phyloP scores from a whole-genome alignment of 169 alveolate species.

The Plasmodium ovale region DNA sequence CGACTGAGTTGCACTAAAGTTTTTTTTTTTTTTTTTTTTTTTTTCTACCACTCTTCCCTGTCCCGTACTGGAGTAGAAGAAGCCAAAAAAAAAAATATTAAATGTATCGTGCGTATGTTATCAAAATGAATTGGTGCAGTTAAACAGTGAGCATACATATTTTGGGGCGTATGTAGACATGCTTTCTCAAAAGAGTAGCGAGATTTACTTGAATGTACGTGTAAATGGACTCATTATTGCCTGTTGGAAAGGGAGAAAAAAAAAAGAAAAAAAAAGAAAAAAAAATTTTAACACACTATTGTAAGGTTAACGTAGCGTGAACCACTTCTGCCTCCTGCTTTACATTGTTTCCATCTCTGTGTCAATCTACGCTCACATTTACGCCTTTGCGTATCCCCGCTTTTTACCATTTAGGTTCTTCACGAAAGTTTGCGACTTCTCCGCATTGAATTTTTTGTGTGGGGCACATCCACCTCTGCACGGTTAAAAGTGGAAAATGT shows the following conservation, averaged over 20 bases:
- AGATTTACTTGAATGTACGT: conserved; percentile 50
- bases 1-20: background rate
- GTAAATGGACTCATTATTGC: conserved; percentile 56
- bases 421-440: conserved; percentile 83
- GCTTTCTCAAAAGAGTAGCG: background rate
- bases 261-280: background rate
- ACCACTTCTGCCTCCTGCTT: background rate
- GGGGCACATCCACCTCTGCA: conserved; percentile 90
- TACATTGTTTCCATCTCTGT: background rate
- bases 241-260: too few species aligned
- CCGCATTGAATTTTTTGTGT: conserved; percentile 89
- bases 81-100: background rate
- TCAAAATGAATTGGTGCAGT: background rate
- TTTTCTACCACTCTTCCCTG: conserved; percentile 68
- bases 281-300: background rate
- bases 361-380: background rate
- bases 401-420: conserved; percentile 46
- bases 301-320: background rate
- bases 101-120: background rate
- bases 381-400: background rate
- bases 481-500: background rate
- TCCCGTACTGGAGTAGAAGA: conserved; percentile 38
- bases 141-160: background rate
- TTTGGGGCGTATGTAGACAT: background rate
- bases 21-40: conserved; percentile 6